Evolutionary conservation across 2,329 filamentous ascomycete species (phyloP).

Genomic region (Fusarium virguliforme): DNA sequence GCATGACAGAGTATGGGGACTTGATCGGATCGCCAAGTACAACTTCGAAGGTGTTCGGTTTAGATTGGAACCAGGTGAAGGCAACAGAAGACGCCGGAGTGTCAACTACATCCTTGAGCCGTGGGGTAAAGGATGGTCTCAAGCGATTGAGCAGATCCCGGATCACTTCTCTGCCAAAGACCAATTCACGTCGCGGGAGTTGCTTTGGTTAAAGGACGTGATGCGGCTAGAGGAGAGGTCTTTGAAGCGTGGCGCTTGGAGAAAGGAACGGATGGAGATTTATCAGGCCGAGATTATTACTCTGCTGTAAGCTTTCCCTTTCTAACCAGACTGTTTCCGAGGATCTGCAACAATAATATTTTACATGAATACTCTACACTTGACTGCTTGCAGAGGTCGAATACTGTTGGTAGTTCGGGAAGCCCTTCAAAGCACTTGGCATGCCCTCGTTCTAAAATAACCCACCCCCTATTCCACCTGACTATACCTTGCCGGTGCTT

Average conservation of each 20-base stretch:
- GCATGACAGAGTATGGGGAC: too few species aligned
- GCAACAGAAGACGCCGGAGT: neutral
- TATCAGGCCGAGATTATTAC: neutral
- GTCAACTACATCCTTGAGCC: neutral
- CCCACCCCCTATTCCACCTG: neutral
- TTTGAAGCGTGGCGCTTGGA: neutral
- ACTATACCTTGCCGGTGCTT: neutral
- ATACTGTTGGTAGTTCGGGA: too few species aligned
- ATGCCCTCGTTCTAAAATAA: too few species aligned
- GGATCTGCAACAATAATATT: too few species aligned
- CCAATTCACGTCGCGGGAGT: too few species aligned
- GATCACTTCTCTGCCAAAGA: neutral
- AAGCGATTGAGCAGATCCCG: neutral
- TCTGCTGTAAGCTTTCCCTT: neutral
- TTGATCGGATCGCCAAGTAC: neutral
- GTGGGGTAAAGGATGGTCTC: neutral
- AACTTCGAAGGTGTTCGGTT: neutral
- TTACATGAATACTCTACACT: too few species aligned
- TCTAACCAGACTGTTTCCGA: too few species aligned
- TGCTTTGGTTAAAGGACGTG: neutral
- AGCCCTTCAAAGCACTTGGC: too few species aligned
- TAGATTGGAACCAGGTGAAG: neutral
- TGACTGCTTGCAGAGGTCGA: too few species aligned
- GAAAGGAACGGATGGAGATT: neutral
- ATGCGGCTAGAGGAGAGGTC: neutral